Evolutionary conservation across 345 rosid species (phyloP).

Genomic region (Pelargonium nanum): DNA sequence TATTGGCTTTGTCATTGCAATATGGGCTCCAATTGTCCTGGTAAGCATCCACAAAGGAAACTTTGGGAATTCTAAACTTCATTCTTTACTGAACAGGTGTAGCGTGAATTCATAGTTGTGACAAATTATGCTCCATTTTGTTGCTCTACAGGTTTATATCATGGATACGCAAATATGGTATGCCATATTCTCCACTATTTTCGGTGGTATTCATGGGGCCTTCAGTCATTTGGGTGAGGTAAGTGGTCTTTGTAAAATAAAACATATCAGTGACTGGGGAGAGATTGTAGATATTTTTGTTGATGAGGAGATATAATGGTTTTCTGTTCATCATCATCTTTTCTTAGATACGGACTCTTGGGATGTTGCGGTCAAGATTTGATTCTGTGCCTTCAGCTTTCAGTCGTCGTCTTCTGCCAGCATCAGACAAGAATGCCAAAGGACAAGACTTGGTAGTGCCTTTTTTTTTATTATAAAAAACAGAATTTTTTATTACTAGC

Average conservation of each 20-base stretch:
- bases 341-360: conserved; percentile 78
- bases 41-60: conserved; percentile 29
- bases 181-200: conserved; percentile 84
- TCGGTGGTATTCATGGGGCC: conserved; percentile 95
- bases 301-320: background rate
- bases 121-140: background rate
- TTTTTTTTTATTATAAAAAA: background rate
- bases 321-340: background rate
- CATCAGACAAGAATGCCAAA: conserved; percentile 16
- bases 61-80: too few species aligned
- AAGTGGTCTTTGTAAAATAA: conserved; percentile 11
- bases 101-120: too few species aligned
- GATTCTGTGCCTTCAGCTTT: conserved; percentile 57
- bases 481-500: too few species aligned
- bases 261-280: too few species aligned
- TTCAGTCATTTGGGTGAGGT: conserved; percentile 98
- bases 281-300: too few species aligned
- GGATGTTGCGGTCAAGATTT: conserved; percentile 92
- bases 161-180: conserved; percentile 99
- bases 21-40: conserved; percentile 88
- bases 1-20: conserved; percentile 74
- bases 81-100: too few species aligned
- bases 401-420: conserved; percentile 55
- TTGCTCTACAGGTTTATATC: conserved; percentile 58
- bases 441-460: conserved; percentile 29